Base-by-base conservation (phyloP, 2,329 filamentous ascomycete genomes). In the Fusarium sp. region DNA sequence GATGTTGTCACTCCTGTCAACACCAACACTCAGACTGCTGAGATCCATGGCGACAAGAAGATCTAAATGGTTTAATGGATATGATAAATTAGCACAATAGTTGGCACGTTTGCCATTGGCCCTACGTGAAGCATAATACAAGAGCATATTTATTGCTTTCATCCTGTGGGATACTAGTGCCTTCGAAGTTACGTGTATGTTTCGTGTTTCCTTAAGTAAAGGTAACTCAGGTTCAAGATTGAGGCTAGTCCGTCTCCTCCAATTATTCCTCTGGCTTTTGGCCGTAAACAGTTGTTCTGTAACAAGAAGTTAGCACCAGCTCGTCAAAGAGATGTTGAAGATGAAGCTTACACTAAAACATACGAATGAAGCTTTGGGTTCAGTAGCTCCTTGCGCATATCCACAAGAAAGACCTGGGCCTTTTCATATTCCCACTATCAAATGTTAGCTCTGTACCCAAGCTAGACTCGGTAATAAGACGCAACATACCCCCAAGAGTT, bases 361-460 rank as follows among this genome's bases (percentile, higher is more conserved):
- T 36, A 36, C 19, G 34, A 36, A 36, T 36, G 34, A 17, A 36
- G 34, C 17, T 36, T 36, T 9, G 60, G 34, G 14, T 65, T 65
- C 4, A 65, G n/a, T 0, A 65, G 6, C 9, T 65, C 62, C 28
- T 65, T 65, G 0, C 62, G 62, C 20, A 65, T 39, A 7, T 65
- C 54, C 1, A 60, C 38, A 0, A 65, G 28, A 9, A 65, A 65
- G 4, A 65, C 23, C 10, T 65, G 62, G 0, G 60, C 54, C 3
- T 55, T 40, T 11, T 65, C 62, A 1, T 60, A 65, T 15, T 65
- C 28, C 62, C 62, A 65, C 62, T 65, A 5, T 36, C 17, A 9
- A 36, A 36, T 17, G 10, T 36, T n/a, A 36, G 34, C 34, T 19
- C 4, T 8, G 5, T 36, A 10, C 19, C 9, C 34, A 36, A 36